Percentiles rank a stretch among this genome's conserved stretches.
phyloP scores from a whole-genome alignment of 1,284 basidiomycete species.

The Mycosarcoma mackinlayi region DNA sequence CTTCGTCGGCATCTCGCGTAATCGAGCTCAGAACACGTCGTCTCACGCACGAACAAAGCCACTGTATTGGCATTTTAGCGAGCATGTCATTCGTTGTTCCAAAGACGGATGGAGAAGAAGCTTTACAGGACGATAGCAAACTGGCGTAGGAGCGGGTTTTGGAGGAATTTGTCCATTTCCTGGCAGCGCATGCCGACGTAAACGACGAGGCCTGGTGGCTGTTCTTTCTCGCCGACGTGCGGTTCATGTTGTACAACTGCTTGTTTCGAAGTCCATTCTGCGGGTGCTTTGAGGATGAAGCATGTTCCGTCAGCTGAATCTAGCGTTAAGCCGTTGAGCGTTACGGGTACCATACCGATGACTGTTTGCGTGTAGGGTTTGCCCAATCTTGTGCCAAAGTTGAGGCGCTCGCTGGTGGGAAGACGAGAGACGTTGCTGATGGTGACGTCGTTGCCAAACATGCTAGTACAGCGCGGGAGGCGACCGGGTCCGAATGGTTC shows the following conservation, averaged over 20 bases:
- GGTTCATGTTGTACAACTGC: not conserved
- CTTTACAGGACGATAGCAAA: slow-evolving; percentile 3
- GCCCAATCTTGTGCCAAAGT: not conserved
- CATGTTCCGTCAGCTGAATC: slow-evolving; percentile 6
- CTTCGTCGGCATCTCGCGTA: too few relatives aligned
- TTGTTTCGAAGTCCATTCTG: not conserved
- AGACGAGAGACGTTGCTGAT: slow-evolving; percentile 3
- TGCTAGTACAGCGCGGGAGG: not conserved
- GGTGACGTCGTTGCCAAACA: slow-evolving; percentile 13
- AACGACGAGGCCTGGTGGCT: not conserved
- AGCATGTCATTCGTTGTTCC: not conserved
- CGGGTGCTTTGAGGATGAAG: not conserved
- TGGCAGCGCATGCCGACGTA: not conserved
- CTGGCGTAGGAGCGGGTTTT: not conserved
- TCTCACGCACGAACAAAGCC: too few relatives aligned
- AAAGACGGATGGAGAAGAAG: not conserved
- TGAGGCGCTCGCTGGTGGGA: not conserved
- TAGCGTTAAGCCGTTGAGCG: not conserved
- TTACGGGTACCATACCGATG: not conserved
- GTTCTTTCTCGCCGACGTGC: not conserved
- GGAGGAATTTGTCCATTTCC: not conserved
- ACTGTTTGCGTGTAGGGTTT: not conserved
- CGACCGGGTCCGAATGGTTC: not conserved
- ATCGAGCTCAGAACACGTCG: too few relatives aligned
- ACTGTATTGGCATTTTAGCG: too few relatives aligned